A percentile compares a stretch with the other conserved stretches of the same genome.
Evolutionary conservation across 495 filamentous ascomycete species (phyloP).

Genomic region (Rhizodiscina lignyota): DNA sequence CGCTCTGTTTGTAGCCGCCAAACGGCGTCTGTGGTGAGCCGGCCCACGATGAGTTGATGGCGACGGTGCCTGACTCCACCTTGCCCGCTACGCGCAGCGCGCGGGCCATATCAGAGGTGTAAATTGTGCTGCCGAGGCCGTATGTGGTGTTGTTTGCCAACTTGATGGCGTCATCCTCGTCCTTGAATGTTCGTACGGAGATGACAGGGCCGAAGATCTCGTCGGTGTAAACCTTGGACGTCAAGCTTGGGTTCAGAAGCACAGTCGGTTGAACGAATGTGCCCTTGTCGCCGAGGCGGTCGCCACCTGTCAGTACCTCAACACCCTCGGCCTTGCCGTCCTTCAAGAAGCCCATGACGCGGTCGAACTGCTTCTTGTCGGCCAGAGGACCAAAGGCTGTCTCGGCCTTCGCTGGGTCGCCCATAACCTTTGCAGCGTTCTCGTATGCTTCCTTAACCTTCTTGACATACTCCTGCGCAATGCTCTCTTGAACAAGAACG

Average conservation of each 20-base stretch:
- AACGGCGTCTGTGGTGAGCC: conserved; percentile 49
- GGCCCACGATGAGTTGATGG: conserved; percentile 60
- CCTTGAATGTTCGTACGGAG: conserved; percentile 1
- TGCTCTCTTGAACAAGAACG: neutral
- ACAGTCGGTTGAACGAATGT: neutral
- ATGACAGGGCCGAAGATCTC: conserved; percentile 6
- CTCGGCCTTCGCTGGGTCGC: neutral
- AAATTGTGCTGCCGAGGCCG: conserved; percentile 41
- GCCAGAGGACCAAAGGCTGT: neutral
- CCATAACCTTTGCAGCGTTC: neutral
- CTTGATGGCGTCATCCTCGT: conserved; percentile 3
- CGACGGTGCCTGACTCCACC: conserved; percentile 90
- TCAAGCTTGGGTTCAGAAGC: neutral
- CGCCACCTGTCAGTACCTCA: neutral
- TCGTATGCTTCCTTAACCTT: conserved; percentile 14
- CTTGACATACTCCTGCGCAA: neutral
- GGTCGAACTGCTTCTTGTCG: neutral
- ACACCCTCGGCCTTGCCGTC: neutral
- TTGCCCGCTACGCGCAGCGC: conserved; percentile 70
- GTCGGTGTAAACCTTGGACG: conserved; percentile 1
- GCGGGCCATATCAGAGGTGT: conserved; percentile 63
- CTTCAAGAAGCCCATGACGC: neutral
- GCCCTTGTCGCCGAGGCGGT: neutral
- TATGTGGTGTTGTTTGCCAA: conserved; percentile 5
- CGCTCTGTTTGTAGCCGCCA: conserved; percentile 89